A percentile compares a stretch with the other conserved stretches of the same genome.
These are phyloP conservation scores for Heritiera littoralis DNA, from an alignment of 345 rosid genomes.

Conservation along the genomic window DNA sequence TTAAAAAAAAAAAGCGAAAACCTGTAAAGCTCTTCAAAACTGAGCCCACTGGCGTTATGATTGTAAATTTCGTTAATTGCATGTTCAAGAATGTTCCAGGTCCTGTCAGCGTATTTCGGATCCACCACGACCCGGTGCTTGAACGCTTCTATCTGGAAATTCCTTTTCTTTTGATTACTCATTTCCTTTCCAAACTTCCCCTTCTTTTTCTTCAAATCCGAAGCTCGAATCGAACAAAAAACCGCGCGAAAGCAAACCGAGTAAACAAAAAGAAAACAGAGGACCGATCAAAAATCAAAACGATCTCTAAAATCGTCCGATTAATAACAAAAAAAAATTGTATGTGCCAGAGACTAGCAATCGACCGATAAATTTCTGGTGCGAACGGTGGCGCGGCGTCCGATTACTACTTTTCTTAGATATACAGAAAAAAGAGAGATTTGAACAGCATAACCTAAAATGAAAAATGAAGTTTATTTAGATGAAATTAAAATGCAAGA, in stretches of 20 bases:
- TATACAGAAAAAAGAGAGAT: neutral
- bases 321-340: neutral
- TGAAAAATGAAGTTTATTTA: neutral
- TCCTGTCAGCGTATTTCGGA: constrained; percentile 96
- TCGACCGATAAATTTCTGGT: neutral
- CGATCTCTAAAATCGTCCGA: neutral
- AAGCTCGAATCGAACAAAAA: constrained; percentile 18
- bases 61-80: constrained; percentile 98
- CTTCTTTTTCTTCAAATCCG: constrained; percentile 23
- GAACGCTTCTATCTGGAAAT: constrained; percentile 98
- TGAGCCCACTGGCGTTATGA: constrained; percentile 97
- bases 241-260: neutral
- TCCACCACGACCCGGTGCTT: constrained; percentile 97
- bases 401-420: neutral
- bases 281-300: neutral
- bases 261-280: neutral
- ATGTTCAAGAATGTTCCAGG: constrained; percentile 97
- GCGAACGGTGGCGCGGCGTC: neutral
- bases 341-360: constrained; percentile 9
- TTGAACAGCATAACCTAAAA: neutral
- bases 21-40: constrained; percentile 99
- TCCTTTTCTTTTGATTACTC: constrained; percentile 98
- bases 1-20: constrained; percentile 18
- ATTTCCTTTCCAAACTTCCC: constrained; percentile 24
- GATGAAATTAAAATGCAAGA: constrained; percentile 2